Conservation (phyloP, 805 yeast genomes). For the Candida ficus region DNA sequence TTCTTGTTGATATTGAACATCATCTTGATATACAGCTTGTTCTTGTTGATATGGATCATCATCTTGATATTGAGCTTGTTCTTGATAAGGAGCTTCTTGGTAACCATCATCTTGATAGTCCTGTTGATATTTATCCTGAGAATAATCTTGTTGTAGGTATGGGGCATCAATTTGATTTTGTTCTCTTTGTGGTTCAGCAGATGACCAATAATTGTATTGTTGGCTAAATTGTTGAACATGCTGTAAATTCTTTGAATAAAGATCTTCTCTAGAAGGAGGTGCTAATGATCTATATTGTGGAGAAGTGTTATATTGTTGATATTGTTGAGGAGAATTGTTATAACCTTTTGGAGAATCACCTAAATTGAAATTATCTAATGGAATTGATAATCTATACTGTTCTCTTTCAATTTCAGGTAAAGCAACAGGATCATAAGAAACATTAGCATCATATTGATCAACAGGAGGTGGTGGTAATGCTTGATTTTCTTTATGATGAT, state of each 20-base stretch:
- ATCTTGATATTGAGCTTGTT: too few species aligned
- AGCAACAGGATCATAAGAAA: constrained; percentile 19
- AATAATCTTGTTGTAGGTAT: not conserved
- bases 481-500: not conserved
- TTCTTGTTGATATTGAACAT: too few species aligned
- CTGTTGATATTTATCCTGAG: not conserved
- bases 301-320: not conserved
- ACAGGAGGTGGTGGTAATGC: not conserved
- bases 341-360: not conserved
- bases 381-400: constrained; percentile 24
- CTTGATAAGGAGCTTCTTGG: not conserved
- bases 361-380: constrained; percentile 21
- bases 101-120: not conserved
- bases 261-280: constrained; percentile 9
- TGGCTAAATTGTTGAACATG: not conserved
- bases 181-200: constrained; percentile 3
- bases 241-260: not conserved
- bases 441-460: not conserved
- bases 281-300: constrained; percentile 12
- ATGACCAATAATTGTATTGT: constrained; percentile 16
- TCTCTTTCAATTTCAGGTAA: constrained; percentile 23
- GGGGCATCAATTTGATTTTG: not conserved
- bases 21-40: too few species aligned
- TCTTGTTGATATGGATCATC: too few species aligned
- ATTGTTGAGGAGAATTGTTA: not conserved